Conservation (phyloP, 306 rosid genomes). For the Datisca glomerata region DNA sequence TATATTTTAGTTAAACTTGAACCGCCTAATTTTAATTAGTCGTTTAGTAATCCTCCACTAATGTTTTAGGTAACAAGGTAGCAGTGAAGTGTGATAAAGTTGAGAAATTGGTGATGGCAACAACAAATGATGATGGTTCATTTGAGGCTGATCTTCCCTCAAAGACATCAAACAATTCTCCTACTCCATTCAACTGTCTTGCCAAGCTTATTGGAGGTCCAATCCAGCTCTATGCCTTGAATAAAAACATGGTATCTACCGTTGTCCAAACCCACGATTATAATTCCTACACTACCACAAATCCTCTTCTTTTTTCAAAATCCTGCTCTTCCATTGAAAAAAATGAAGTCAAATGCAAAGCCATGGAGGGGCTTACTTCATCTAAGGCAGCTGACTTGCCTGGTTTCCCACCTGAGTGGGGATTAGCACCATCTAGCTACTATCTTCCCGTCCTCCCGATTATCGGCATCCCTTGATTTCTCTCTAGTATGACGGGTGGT, state of each 20-base stretch:
- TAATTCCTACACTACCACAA: constrained; percentile 32
- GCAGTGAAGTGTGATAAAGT: constrained; percentile 51
- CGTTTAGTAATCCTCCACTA: not conserved
- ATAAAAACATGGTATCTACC: constrained; percentile 23
- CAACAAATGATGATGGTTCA: constrained; percentile 47
- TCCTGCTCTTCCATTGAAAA: constrained; percentile 37
- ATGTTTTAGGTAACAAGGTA: constrained; percentile 42
- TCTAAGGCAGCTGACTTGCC: constrained; percentile 61
- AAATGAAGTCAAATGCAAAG: constrained; percentile 18
- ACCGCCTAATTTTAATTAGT: not conserved
- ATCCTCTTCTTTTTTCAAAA: constrained; percentile 43
- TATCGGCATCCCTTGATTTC: constrained; percentile 74
- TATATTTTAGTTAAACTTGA: no score
- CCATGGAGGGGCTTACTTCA: constrained; percentile 18
- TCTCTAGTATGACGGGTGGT: no score
- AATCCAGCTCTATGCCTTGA: constrained; percentile 35
- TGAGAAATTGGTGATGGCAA: constrained; percentile 25
- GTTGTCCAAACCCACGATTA: constrained; percentile 15
- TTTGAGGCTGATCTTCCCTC: constrained; percentile 38
- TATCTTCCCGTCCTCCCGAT: constrained; percentile 73
- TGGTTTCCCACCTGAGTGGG: constrained; percentile 71
- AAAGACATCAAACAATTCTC: constrained; percentile 12
- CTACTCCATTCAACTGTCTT: constrained; percentile 25
- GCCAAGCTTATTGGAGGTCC: constrained; percentile 61
- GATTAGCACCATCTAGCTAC: constrained; percentile 68